Conservation (phyloP, 23 red algal species). For the Gracilaria domingensis region DNA sequence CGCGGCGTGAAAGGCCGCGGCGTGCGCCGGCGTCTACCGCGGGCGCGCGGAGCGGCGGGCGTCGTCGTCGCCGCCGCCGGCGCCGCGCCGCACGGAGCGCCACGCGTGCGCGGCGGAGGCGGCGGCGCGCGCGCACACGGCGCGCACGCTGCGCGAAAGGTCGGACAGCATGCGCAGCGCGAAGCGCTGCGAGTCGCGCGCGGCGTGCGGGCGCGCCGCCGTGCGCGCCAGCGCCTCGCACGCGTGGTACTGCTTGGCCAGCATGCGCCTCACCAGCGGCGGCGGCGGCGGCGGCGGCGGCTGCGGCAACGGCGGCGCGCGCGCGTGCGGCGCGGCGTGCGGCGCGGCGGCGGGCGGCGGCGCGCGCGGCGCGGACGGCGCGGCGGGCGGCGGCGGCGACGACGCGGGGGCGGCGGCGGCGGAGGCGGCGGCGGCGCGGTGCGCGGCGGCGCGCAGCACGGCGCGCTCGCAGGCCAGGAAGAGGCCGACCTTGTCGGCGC, state of each 20-base stretch:
- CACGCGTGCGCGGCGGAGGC: background rate
- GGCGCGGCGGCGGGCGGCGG: background rate
- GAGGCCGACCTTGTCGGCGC: slow-evolving; percentile 30
- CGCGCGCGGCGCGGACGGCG: background rate
- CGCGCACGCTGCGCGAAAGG: background rate
- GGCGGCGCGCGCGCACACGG: background rate
- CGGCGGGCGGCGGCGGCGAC: background rate
- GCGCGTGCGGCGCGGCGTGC: background rate
- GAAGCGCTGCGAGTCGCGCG: slow-evolving; percentile 22
- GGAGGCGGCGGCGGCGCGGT: background rate
- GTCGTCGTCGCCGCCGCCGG: background rate
- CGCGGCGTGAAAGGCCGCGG: slow-evolving; percentile 64
- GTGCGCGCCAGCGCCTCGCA: background rate
- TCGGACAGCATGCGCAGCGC: slow-evolving; percentile 1
- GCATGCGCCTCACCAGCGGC: background rate
- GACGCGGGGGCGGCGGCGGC: background rate
- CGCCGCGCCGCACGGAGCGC: background rate
- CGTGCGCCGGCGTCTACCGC: slow-evolving; percentile 69
- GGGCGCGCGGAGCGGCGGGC: slow-evolving; percentile 24
- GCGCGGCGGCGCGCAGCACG: slow-evolving; percentile 33
- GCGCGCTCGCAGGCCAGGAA: slow-evolving; percentile 68
- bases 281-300: background rate
- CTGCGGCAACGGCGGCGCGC: background rate
- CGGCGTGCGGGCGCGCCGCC: background rate
- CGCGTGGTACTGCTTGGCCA: slow-evolving; percentile 17